Evolutionary conservation across 306 rosid species (phyloP).

Genomic region (Begonia loranthoides): DNA sequence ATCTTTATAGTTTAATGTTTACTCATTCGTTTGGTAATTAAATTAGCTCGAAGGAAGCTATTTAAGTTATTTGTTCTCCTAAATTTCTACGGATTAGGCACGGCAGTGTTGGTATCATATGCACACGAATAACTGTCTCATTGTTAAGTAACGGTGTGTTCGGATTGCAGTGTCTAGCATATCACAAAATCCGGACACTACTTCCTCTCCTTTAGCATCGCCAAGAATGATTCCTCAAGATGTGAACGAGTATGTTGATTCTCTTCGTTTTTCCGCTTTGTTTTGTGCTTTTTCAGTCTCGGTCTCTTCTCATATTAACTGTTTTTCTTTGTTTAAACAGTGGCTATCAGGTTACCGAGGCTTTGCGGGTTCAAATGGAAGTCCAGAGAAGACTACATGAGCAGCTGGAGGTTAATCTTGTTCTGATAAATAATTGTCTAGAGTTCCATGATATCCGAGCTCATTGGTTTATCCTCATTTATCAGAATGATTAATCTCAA

Average conservation of each 20-base stretch:
- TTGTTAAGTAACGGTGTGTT: slow-evolving; percentile 11
- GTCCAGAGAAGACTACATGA: slow-evolving; percentile 51
- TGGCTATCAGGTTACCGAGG: slow-evolving; percentile 49
- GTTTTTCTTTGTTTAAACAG: slow-evolving; percentile 16
- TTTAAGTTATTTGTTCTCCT: too few relatives aligned
- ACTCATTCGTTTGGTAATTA: not conserved
- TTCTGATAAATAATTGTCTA: not conserved
- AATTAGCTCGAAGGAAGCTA: too few relatives aligned
- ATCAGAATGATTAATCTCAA: too few relatives aligned
- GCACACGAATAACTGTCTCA: not conserved
- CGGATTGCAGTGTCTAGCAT: slow-evolving; percentile 39
- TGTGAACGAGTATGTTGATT: slow-evolving; percentile 22
- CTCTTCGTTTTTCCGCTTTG: not conserved
- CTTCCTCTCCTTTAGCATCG: slow-evolving; percentile 31
- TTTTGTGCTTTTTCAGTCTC: not conserved
- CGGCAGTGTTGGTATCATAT: not conserved
- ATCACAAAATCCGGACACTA: slow-evolving; percentile 46
- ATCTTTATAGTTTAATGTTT: not conserved
- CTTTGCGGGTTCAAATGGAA: slow-evolving; percentile 50
- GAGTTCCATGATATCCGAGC: too few relatives aligned
- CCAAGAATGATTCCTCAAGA: slow-evolving; percentile 32
- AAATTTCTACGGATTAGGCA: too few relatives aligned
- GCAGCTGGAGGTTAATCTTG: slow-evolving; percentile 41
- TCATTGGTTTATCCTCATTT: too few relatives aligned
- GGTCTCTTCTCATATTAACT: not conserved